Evolutionary conservation across 164 flowering plant species (phyloP).

Genomic region (Cinnamomum micranthum): DNA sequence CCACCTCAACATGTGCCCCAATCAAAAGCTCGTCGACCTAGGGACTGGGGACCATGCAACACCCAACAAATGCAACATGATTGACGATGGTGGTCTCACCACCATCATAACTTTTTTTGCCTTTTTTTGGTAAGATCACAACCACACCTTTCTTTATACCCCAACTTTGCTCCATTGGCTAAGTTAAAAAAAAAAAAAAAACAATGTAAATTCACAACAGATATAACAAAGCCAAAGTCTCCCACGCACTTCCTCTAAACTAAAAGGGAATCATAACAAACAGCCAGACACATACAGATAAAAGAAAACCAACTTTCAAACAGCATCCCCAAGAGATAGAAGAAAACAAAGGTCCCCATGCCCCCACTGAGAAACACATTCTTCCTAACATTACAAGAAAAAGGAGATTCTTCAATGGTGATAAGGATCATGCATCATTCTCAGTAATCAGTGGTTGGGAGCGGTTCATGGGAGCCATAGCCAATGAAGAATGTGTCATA

Average conservation of each 20-base stretch:
- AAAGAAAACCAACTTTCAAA: background rate
- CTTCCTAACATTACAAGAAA: background rate
- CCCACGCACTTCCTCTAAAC: background rate
- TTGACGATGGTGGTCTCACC: no score
- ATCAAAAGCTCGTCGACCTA: no score
- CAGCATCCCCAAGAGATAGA: background rate
- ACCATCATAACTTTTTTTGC: no score
- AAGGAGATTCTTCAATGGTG: background rate
- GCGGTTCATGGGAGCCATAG: constrained; percentile 29
- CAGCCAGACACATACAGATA: background rate
- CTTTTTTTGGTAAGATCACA: no score
- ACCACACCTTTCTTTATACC: no score
- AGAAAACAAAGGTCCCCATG: background rate
- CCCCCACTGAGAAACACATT: background rate
- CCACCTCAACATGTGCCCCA: no score
- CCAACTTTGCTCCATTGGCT: no score
- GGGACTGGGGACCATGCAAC: no score
- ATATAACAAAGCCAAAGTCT: no score
- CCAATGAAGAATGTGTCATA: constrained; percentile 34
- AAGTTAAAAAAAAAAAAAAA: no score
- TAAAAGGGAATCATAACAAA: background rate
- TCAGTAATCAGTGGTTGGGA: constrained; percentile 32
- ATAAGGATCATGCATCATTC: background rate
- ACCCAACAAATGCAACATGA: no score
- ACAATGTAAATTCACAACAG: no score